phyloP scores from a whole-genome alignment of 257 asterid species.

The Thymus quinquecostatus region DNA sequence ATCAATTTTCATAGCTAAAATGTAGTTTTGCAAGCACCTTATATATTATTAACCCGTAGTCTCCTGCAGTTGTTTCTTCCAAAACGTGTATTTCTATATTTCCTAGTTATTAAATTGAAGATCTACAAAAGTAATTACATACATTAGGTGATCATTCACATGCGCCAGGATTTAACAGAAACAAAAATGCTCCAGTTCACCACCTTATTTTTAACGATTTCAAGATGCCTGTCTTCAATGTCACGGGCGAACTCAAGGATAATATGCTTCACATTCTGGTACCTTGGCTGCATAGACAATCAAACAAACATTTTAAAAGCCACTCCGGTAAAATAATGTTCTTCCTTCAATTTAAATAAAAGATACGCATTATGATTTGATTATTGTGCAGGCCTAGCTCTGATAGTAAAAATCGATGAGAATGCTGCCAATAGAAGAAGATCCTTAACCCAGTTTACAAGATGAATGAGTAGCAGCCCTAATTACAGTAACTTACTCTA shows the following conservation, averaged over 20 bases:
- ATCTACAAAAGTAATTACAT: not conserved
- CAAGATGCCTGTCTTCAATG: slow-evolving; percentile 80
- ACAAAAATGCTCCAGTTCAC: not conserved
- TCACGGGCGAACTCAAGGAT: slow-evolving; percentile 90
- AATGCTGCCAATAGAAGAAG: not conserved
- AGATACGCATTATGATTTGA: not conserved
- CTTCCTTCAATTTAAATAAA: slow-evolving; percentile 10
- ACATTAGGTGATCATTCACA: not conserved
- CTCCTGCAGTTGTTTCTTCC: not conserved
- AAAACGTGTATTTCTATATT: not conserved
- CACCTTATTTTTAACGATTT: slow-evolving; percentile 70
- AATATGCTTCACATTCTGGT: slow-evolving; percentile 79
- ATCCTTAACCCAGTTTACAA: not conserved
- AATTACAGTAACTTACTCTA: not conserved
- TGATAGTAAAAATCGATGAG: not conserved
- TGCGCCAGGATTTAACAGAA: slow-evolving; percentile 4
- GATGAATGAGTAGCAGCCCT: not conserved
- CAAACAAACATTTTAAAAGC: slow-evolving; percentile 24
- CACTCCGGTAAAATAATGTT: slow-evolving; percentile 9
- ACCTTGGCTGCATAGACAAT: slow-evolving; percentile 68
- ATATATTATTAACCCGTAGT: not conserved
- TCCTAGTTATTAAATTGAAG: not conserved
- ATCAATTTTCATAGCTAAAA: not conserved
- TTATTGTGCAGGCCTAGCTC: not conserved
- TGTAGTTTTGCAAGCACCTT: not conserved